These are phyloP conservation scores for Diatrype stigma DNA, from an alignment of 2,329 filamentous ascomycete genomes.

Conservation along the genomic window DNA sequence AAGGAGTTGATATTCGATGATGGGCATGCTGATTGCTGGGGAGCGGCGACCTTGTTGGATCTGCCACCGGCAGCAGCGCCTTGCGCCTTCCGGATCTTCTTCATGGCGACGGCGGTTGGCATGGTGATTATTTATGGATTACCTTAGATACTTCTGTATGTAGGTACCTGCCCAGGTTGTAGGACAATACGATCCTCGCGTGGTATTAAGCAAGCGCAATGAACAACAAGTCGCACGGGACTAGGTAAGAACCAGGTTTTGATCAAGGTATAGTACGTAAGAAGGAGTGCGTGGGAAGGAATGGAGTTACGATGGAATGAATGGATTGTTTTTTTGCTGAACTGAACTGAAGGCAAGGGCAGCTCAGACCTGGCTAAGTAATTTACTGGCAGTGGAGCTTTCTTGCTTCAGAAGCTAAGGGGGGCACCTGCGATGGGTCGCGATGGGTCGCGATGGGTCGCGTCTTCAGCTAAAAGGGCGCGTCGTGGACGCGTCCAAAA, in stretches of 20 bases:
- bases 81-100: conserved; percentile 22
- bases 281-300: no score
- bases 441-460: neutral
- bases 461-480: neutral
- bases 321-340: no score
- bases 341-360: no score
- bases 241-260: no score
- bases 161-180: neutral
- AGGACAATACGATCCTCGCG: neutral
- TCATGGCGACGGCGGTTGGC: conserved; percentile 20
- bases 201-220: neutral
- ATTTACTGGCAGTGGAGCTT: neutral
- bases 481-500: neutral
- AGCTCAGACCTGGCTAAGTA: neutral
- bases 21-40: conserved; percentile 20
- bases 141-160: conserved; percentile 1
- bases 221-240: neutral
- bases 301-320: no score
- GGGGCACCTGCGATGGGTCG: neutral
- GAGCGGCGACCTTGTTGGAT: conserved; percentile 20
- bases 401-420: neutral
- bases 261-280: no score
- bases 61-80: conserved; percentile 10
- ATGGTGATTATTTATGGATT: conserved; percentile 16
- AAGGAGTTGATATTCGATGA: conserved; percentile 39